phyloP scores from a whole-genome alignment of 306 rosid genomes.

The Comarum palustre region DNA sequence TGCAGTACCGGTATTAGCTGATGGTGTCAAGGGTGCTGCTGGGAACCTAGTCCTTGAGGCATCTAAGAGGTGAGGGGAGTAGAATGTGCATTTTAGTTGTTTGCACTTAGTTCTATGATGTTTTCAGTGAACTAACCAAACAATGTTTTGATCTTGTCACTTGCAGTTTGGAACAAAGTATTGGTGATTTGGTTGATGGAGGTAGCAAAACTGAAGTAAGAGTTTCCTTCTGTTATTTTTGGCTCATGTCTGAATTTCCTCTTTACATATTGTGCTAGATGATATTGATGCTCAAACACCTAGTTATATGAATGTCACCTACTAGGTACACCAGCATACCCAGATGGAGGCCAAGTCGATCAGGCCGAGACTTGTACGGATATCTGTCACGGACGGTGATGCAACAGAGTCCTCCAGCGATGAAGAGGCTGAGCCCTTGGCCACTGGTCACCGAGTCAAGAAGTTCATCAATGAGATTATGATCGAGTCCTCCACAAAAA shows the following conservation, averaged over 20 bases:
- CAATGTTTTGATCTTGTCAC: neutral
- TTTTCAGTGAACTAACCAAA: neutral
- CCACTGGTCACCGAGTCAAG: constrained; percentile 37
- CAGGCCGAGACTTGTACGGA: constrained; percentile 45
- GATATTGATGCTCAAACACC: no score
- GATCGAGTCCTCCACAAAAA: constrained; percentile 34
- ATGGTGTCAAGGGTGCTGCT: constrained; percentile 4
- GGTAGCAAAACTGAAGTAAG: neutral
- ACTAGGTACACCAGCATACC: neutral
- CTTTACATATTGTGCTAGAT: neutral
- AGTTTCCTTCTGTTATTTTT: neutral
- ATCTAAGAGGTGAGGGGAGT: constrained; percentile 11
- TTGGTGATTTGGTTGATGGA: neutral
- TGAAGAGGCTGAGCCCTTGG: constrained; percentile 36
- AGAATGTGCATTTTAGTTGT: neutral
- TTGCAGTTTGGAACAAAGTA: constrained; percentile 11
- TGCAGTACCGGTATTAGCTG: constrained; percentile 13
- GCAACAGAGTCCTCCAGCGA: constrained; percentile 88
- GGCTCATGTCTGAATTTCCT: neutral
- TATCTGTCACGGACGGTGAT: constrained; percentile 56
- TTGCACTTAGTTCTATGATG: neutral
- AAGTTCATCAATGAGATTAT: constrained; percentile 65
- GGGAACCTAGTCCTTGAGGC: neutral
- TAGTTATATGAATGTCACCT: neutral
- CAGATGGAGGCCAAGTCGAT: constrained; percentile 5